phyloP scores from a whole-genome alignment of 805 yeast genomes.

The Suhomyces sp. region DNA sequence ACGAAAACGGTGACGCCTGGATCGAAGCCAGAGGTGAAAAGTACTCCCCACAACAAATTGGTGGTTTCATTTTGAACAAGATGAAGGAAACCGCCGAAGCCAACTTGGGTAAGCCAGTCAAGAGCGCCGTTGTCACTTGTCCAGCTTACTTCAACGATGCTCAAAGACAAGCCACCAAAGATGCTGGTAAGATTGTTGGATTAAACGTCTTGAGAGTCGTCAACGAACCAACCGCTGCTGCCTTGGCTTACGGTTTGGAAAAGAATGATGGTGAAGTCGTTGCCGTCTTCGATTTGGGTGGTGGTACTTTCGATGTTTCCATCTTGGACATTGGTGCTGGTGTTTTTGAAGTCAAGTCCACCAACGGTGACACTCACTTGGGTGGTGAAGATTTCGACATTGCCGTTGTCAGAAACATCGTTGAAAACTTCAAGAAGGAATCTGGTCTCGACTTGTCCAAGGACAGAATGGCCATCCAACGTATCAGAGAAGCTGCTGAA shows the following conservation, averaged over 20 bases:
- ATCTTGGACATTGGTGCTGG: slow-evolving; percentile 96
- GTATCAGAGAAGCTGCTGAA: slow-evolving; percentile 86
- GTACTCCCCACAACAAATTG: slow-evolving; percentile 94
- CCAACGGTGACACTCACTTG: slow-evolving; percentile 93
- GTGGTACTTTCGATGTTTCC: slow-evolving; percentile 98
- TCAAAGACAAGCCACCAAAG: slow-evolving; percentile 92
- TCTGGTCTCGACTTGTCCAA: slow-evolving; percentile 60
- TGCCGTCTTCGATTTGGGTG: slow-evolving; percentile 97
- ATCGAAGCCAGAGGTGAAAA: slow-evolving; percentile 82
- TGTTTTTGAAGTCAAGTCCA: slow-evolving; percentile 95
- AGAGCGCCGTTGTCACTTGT: slow-evolving; percentile 88
- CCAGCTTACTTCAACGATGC: slow-evolving; percentile 91
- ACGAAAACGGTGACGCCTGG: slow-evolving; percentile 95
- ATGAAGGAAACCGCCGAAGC: slow-evolving; percentile 98
- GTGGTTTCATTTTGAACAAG: slow-evolving; percentile 89
- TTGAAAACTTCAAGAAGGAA: slow-evolving; percentile 74
- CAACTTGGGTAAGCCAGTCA: slow-evolving; percentile 80
- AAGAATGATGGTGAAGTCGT: slow-evolving; percentile 75
- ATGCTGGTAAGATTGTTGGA: slow-evolving; percentile 97
- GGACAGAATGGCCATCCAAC: slow-evolving; percentile 78
- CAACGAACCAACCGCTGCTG: slow-evolving; percentile 92
- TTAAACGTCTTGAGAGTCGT: slow-evolving; percentile 86
- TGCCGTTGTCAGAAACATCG: slow-evolving; percentile 77
- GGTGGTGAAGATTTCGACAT: slow-evolving; percentile 95
- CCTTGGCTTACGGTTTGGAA: slow-evolving; percentile 92